Base-by-base conservation (phyloP, 257 asterid species). In the Cinchona pubescens region DNA sequence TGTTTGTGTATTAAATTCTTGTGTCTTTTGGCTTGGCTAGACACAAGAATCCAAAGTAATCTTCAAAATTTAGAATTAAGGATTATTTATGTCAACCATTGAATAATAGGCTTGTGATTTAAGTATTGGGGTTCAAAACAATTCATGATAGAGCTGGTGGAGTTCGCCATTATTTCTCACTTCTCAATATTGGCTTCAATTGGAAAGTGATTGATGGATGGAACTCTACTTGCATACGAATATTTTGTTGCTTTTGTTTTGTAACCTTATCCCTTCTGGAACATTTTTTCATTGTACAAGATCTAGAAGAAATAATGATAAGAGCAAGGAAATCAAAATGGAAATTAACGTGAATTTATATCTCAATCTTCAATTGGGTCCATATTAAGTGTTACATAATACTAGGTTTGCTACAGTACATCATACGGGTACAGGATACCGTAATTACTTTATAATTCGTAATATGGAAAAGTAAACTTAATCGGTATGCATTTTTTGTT, bases 161-260 rank as follows among this genome's bases (percentile, higher is more conserved):
- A 21, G 10, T 66, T 38, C 38, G 32, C 32, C 9, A 38, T 38
- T 23, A 38, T 32, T 42, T 67, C 37, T 4, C 37, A 25, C 21
- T 67, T 42, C 56, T 68, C 15, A 15, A 14, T 68, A n/a, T n/a
- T n/a, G n/a, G n/a, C n/a, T n/a, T n/a, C n/a, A n/a, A n/a, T n/a
- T n/a, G n/a, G n/a, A n/a, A n/a, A 73, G 60, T 69, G 86, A 86
- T 79, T 78, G 78, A 80, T 76, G 79, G 78, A 64, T 72, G 67
- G 40, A 82, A 75, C 78, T 77, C 68, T n/a, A 25, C 53, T 69
- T 61, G 40, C 58, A 37, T 77, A 43, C 59, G 11, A 27, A 55
- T 11, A 15, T 37, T 66, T 75, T 71, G 78, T 79, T 73, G 70
- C 64, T 70, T 81, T 42, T 82, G 48, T 16, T 62, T 25, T 71